phyloP scores from a whole-genome alignment of 805 yeast genomes.

The Starmera dryadoides region DNA sequence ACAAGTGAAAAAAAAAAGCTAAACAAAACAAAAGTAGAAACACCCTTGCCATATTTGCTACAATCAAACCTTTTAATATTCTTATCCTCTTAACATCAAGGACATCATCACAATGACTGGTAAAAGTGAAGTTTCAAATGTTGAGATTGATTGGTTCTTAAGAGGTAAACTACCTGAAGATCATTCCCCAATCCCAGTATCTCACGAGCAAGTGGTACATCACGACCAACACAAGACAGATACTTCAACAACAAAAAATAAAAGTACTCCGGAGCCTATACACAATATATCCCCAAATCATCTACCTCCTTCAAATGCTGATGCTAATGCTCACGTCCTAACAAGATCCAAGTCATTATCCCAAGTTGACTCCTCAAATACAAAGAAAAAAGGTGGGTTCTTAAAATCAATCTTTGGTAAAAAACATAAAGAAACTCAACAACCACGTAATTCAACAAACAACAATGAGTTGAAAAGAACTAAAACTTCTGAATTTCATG shows the following conservation, averaged over 20 bases:
- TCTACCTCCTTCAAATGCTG: background rate
- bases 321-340: constrained; percentile 9
- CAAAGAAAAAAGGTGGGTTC: constrained; percentile 26
- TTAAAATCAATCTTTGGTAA: constrained; percentile 27
- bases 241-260: background rate
- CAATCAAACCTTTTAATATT: no score
- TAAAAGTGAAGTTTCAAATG: constrained; percentile 28
- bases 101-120: background rate
- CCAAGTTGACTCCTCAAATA: constrained; percentile 7
- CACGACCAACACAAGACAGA: background rate
- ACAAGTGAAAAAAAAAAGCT: no score
- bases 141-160: constrained; percentile 47
- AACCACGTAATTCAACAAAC: constrained; percentile 9
- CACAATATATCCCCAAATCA: background rate
- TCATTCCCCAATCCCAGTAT: constrained; percentile 4
- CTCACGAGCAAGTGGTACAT: constrained; percentile 1
- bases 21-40: no score
- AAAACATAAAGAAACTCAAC: constrained; percentile 11
- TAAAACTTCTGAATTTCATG: background rate
- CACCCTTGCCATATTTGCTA: no score
- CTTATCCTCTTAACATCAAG: no score
- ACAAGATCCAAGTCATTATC: constrained; percentile 26
- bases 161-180: constrained; percentile 22
- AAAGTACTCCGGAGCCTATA: background rate
- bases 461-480: constrained; percentile 1